Base-by-base conservation (phyloP, 176 grass and related monocot genomes). In the Bothriochloa decipiens region DNA sequence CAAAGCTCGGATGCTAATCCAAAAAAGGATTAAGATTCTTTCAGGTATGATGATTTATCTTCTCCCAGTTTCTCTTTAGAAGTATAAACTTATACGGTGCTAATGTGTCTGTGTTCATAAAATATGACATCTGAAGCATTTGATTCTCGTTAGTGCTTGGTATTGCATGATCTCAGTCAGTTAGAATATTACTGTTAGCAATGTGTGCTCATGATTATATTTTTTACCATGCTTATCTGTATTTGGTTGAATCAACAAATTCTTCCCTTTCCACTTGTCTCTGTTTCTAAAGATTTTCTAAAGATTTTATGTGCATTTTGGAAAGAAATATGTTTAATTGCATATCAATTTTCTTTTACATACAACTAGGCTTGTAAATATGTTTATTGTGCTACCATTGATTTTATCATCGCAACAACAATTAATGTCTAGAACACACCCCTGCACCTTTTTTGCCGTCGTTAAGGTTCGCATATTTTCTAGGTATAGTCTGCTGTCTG, bases 11-110 rank as follows among this genome's bases (percentile, higher is more conserved):
- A 87, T 77, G 57, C 81, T 91, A 80, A 91, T 91, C 83, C 86
- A 94, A 27, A 76, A 89, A 70, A 88, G 92, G 75, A 88, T 94
- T 75, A 76, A 84, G 42, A 39, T 64, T 40, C 64, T 94, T 75
- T 81, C 70, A 0, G 79, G 92, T 89, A 77, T 58, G 74, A 37
- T 49, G 8, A 28, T 65, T 20, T 37, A 28, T 27, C 2, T 43
- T 62, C 62, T 10, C 12, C n/a, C 23, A 18, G 20, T 26, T 32
- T 49, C 3, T 83, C 14, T 47, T 58, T 58, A 49, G 35, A 11
- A 15, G 7, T 43, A 9, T 35, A 42, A 46, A 36, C 20, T 65
- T 41, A 62, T 73, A 20, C 1, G 0, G 28, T 35, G 22, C 50
- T 69, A 52, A 53, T 68, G 4, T 70, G 18, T 61, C 11, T 79